phyloP scores from a whole-genome alignment of 108 stramenopile genomes.

The Skeletonema potamos region DNA sequence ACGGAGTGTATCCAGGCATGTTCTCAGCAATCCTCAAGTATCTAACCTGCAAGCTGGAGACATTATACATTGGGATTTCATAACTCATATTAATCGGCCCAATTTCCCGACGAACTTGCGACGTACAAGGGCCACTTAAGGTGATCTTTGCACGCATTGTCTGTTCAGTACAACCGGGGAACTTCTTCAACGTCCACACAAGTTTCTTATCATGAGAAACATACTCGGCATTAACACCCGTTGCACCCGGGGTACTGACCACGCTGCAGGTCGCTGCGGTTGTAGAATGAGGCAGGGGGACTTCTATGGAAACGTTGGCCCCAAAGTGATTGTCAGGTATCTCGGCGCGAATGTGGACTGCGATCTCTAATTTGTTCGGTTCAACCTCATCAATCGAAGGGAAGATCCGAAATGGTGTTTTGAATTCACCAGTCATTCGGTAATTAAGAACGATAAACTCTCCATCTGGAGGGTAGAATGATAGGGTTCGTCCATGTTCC shows the following conservation, averaged over 20 bases:
- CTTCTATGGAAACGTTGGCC: conserved; percentile 88
- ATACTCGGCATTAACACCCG: conserved; percentile 82
- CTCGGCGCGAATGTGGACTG: conserved; percentile 91
- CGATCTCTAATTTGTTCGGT: conserved; percentile 88
- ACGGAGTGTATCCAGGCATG: conserved; percentile 96
- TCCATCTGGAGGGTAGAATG: conserved; percentile 97
- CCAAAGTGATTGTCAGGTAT: conserved; percentile 97
- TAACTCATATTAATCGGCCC: conserved; percentile 98
- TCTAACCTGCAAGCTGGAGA: conserved; percentile 95
- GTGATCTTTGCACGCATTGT: conserved; percentile 89
- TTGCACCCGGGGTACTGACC: conserved; percentile 65
- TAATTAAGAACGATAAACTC: conserved; percentile 99
- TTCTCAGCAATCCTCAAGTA: conserved; percentile 97
- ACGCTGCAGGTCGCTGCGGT: conserved; percentile 68
- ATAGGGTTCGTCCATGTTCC: conserved; percentile 84
- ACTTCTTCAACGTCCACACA: conserved; percentile 96
- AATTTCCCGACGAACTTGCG: conserved; percentile 86
- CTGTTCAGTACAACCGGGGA: conserved; percentile 95
- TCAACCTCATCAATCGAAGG: conserved; percentile 93
- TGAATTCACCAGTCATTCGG: conserved; percentile 95
- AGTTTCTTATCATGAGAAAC: conserved; percentile 78
- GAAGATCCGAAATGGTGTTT: conserved; percentile 96
- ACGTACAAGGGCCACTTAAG: conserved; percentile 74
- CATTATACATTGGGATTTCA: conserved; percentile 99
- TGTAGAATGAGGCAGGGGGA: conserved; percentile 88